A percentile compares a stretch with the other conserved stretches of the same genome.
These are phyloP conservation scores for Ramularia endophylla DNA, from an alignment of 2,329 filamentous ascomycete species.

Conservation along the genomic window DNA sequence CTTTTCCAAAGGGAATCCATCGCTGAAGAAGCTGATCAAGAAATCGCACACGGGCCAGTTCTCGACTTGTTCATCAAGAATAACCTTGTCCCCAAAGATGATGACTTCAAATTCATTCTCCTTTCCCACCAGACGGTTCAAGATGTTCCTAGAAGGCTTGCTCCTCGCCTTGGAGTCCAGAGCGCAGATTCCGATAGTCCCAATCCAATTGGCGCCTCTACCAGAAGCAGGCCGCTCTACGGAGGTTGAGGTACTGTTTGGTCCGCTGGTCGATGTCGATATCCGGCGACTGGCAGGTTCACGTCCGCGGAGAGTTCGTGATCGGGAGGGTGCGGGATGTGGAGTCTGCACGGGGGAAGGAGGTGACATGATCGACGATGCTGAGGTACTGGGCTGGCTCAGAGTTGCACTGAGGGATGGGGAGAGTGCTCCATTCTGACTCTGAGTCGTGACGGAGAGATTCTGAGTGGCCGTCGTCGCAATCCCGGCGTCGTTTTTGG, in stretches of 20 bases:
- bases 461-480: slow-evolving; percentile 40
- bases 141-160: slow-evolving; percentile 93
- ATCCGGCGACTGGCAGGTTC: slow-evolving; percentile 61
- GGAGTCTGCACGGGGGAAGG: slow-evolving; percentile 35
- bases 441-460: slow-evolving; percentile 40
- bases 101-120: slow-evolving; percentile 94
- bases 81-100: slow-evolving; percentile 98
- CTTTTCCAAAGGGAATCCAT: slow-evolving; percentile 94
- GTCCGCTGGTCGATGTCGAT: slow-evolving; percentile 65
- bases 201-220: slow-evolving; percentile 48
- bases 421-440: slow-evolving; percentile 40
- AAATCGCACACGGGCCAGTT: slow-evolving; percentile 98
- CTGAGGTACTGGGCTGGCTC: slow-evolving; percentile 71
- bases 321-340: neutral
- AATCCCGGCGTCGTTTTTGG: slow-evolving; percentile 3
- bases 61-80: slow-evolving; percentile 91
- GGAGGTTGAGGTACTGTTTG: slow-evolving; percentile 74
- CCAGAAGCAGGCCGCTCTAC: slow-evolving; percentile 59
- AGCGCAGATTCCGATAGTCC: slow-evolving; percentile 85
- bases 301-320: slow-evolving; percentile 35
- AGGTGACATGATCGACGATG: slow-evolving; percentile 71
- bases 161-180: slow-evolving; percentile 93
- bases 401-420: slow-evolving; percentile 25
- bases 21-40: slow-evolving; percentile 95
- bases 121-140: slow-evolving; percentile 85